Evolutionary conservation across 371 early-diverging fungal species (phyloP).

Genomic region (Circinella umbellata): DNA sequence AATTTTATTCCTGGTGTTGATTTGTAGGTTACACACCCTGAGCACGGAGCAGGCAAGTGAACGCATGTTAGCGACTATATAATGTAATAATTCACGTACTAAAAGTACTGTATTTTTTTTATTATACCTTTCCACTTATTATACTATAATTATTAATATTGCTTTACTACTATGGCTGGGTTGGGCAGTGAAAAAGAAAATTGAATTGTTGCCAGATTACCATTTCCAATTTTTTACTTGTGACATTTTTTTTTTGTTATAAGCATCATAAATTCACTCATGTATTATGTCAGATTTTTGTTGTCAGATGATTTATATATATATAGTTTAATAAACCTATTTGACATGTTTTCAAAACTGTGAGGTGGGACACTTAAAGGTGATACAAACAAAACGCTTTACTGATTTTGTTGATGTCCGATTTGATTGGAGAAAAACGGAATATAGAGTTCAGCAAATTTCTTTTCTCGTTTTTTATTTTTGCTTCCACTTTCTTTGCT

Average conservation of each 20-base stretch:
- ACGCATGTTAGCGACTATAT: background rate
- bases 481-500: too few relatives aligned
- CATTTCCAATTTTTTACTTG: background rate
- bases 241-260: background rate
- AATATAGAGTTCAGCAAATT: conserved; percentile 9
- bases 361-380: too few relatives aligned
- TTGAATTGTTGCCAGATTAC: too few relatives aligned
- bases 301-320: background rate
- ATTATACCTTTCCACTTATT: too few relatives aligned
- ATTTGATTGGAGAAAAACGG: conserved; percentile 4
- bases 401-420: background rate
- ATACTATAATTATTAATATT: too few relatives aligned
- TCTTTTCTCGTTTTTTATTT: too few relatives aligned
- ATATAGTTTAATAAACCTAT: background rate
- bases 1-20: too few relatives aligned
- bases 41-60: conserved; percentile 2
- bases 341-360: background rate
- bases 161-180: too few relatives aligned
- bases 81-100: too few relatives aligned
- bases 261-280: too few relatives aligned
- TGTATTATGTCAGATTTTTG: background rate
- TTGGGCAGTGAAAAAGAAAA: too few relatives aligned
- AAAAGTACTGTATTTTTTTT: too few relatives aligned
- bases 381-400: background rate
- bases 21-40: background rate